Evolutionary conservation across 139 green algal species (phyloP), one percentile per base, ranked within the genome.

Genomic region (Chlorella sp.): DNA sequence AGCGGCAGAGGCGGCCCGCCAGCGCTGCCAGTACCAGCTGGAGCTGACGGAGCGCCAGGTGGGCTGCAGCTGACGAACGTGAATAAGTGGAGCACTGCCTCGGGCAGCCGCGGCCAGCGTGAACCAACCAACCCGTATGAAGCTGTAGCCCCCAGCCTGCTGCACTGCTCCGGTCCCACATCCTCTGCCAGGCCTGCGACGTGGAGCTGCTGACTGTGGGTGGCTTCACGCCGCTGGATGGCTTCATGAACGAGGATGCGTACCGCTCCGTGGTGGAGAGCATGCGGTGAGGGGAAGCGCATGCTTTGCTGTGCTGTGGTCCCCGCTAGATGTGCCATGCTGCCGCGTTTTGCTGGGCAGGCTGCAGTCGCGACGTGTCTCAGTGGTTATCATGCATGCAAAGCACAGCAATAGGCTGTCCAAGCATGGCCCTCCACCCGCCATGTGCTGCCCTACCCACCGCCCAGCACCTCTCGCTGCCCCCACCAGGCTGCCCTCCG

Each of bases 181-280:
- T 62, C 20, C 51, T 46, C 38, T 30, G 38, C 38, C 69, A 83
- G 69, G 95, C 95, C 0, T 98, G 95, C 85, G 95, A 98, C 67
- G 93, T 98, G n/a, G 95, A 98, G 92, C 95, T 98, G 60, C 92
- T 98, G 16, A 83, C 87, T 1, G 93, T 97, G 43, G 95, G 95
- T 26, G 94, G 84, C 43, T 98, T 98, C 84, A 96, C 95, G 16
- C 96, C 96, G 1, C 87, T 98, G 70, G 86, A 92, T 43, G 96
- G 96, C 73, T 98, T 98, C 89, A 94, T 98, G 88, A 95, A 94
- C 73, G 89, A 96, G 84, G 94, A 94, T 32, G 90, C 90, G 4
- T 98, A 98, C 74, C 80, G 92, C 1, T 87, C 88, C 22, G 93
- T 97, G 30, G 93, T 98, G 30, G 69, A 95, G 19, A 88, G 95